These are phyloP conservation scores for Pisolithus sp. DNA, from an alignment of 768 basidiomycete genomes.

Conservation along the genomic window DNA sequence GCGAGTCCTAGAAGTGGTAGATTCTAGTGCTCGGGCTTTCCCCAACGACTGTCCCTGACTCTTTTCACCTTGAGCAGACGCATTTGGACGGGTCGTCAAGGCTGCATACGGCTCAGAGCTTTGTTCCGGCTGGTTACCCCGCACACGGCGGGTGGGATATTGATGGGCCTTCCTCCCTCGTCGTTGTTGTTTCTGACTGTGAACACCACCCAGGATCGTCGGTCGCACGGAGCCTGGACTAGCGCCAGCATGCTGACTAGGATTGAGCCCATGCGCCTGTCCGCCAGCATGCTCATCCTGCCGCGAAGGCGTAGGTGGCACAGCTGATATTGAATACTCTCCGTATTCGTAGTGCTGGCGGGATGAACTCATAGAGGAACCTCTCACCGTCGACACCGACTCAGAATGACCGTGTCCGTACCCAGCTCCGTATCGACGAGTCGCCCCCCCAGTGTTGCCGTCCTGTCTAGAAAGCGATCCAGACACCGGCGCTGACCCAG, in stretches of 20 bases:
- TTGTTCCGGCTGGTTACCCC: neutral
- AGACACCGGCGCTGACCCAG: neutral
- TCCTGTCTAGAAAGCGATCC: neutral
- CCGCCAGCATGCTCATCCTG: neutral
- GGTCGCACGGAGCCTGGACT: too few species aligned
- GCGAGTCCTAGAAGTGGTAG: neutral
- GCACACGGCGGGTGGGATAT: neutral
- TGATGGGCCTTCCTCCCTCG: neutral
- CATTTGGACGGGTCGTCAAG: neutral
- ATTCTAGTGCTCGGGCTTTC: neutral
- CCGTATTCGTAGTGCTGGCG: neutral
- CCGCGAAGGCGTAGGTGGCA: neutral
- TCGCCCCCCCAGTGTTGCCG: neutral
- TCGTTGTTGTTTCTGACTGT: neutral
- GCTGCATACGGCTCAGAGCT: neutral
- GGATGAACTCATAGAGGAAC: slow-evolving; percentile 9
- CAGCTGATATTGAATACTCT: too few species aligned
- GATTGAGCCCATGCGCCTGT: neutral
- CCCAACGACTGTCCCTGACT: neutral
- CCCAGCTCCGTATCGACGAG: neutral
- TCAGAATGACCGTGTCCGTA: slow-evolving; percentile 15
- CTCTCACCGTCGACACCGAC: slow-evolving; percentile 22
- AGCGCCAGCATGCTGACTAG: neutral
- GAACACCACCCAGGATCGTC: neutral
- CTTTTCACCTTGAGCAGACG: neutral